Evolutionary conservation across 2,329 filamentous ascomycete genomes (phyloP).

Genomic region (Polytolypa hystricis): DNA sequence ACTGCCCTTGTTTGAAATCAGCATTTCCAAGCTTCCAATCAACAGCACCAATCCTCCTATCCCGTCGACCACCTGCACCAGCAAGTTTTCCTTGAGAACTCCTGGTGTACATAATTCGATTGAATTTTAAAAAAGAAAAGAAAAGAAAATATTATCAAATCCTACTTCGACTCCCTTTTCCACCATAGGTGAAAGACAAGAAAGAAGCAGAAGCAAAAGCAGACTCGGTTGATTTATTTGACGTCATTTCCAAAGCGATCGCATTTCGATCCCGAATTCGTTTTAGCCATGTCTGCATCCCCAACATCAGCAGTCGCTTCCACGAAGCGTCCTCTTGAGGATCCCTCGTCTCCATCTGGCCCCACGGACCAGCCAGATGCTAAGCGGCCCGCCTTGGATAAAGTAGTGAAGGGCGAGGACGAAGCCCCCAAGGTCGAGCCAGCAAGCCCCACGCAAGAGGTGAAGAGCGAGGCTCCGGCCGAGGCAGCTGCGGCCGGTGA

Average conservation of each 20-base stretch:
- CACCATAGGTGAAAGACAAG: constrained; percentile 29
- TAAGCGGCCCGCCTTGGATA: constrained; percentile 92
- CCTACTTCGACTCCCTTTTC: constrained; percentile 32
- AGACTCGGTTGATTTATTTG: too few relatives aligned
- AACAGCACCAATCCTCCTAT: constrained; percentile 30
- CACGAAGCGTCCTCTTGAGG: constrained; percentile 86
- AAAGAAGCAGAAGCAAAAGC: constrained; percentile 13
- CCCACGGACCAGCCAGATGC: constrained; percentile 90
- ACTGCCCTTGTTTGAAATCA: constrained; percentile 2
- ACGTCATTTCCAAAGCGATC: neutral
- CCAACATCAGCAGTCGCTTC: constrained; percentile 37
- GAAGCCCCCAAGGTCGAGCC: constrained; percentile 27
- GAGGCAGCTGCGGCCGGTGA: constrained; percentile 22
- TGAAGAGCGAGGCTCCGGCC: constrained; percentile 33
- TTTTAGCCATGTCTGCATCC: constrained; percentile 55
- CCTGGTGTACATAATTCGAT: constrained; percentile 69
- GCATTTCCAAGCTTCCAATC: constrained; percentile 9
- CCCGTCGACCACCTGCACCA: constrained; percentile 51
- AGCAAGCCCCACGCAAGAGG: constrained; percentile 23
- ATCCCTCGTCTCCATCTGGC: constrained; percentile 87
- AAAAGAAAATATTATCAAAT: constrained; percentile 38
- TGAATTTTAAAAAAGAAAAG: constrained; percentile 43
- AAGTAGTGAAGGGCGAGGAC: constrained; percentile 61
- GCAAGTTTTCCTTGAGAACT: constrained; percentile 86
- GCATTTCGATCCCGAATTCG: constrained; percentile 10